Percentiles rank a stretch among this genome's conserved stretches.
phyloP scores from a whole-genome alignment of 805 yeast genomes.

The Myxozyma monticola region DNA sequence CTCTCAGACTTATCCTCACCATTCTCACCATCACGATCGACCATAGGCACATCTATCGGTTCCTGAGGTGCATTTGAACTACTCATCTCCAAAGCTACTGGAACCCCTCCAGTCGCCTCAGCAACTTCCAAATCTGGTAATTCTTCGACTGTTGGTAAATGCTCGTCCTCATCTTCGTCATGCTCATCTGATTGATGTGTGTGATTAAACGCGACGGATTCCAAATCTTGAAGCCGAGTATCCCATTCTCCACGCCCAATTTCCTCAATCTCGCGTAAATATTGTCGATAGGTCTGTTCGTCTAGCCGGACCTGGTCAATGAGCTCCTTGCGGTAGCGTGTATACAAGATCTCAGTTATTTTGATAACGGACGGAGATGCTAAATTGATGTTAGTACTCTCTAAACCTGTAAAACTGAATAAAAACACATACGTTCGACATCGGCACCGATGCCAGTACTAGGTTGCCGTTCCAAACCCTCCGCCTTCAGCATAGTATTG shows the following conservation, averaged over 20 bases:
- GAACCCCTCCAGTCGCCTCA: no score
- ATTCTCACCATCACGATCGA: no score
- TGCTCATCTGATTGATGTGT: not conserved
- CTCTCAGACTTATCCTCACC: no score
- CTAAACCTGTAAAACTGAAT: not conserved
- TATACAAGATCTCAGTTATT: slow-evolving; percentile 25
- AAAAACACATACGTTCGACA: slow-evolving; percentile 18
- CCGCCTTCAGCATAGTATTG: slow-evolving; percentile 15
- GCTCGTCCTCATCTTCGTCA: slow-evolving; percentile 9
- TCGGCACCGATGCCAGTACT: slow-evolving; percentile 23
- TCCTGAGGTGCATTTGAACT: no score
- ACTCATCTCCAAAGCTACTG: no score
- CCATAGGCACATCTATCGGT: no score
- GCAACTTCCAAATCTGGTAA: no score
- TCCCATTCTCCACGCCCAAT: slow-evolving; percentile 48
- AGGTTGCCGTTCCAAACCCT: slow-evolving; percentile 25
- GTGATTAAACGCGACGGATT: slow-evolving; percentile 7
- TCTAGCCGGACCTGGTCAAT: slow-evolving; percentile 34
- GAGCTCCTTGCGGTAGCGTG: slow-evolving; percentile 25
- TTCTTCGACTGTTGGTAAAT: no score
- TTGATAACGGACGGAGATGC: slow-evolving; percentile 32
- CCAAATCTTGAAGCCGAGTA: slow-evolving; percentile 37
- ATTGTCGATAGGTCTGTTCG: slow-evolving; percentile 42
- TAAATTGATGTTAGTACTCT: not conserved
- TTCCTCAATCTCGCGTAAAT: slow-evolving; percentile 43